These are phyloP conservation scores for Dichotomocladium elegans DNA, from an alignment of 371 early-diverging fungal genomes.

Conservation along the genomic window DNA sequence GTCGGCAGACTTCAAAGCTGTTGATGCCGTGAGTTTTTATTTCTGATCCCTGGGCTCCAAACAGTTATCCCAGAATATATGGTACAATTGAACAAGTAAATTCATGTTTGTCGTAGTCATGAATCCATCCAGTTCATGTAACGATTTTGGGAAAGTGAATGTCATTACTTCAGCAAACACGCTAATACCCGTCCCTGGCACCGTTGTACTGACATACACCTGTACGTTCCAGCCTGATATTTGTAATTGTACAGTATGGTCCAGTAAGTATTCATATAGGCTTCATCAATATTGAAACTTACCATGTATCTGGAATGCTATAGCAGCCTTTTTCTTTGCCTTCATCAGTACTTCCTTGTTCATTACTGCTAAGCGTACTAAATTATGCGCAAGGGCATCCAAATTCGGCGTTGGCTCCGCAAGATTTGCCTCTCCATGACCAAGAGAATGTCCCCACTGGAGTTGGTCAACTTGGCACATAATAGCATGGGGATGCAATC, in stretches of 20 bases:
- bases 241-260: slow-evolving; percentile 6
- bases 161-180: slow-evolving; percentile 4
- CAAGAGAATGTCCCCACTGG: slow-evolving; percentile 13
- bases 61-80: slow-evolving; percentile 10
- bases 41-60: too few relatives aligned
- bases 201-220: slow-evolving; percentile 10
- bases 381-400: slow-evolving; percentile 9
- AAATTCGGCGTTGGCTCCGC: slow-evolving; percentile 14
- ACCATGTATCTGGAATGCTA: slow-evolving; percentile 20
- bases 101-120: slow-evolving; percentile 9
- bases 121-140: slow-evolving; percentile 11
- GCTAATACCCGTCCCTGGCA: slow-evolving; percentile 9
- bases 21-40: too few relatives aligned
- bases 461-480: slow-evolving; percentile 18
- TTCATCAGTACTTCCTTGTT: slow-evolving; percentile 2
- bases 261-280: slow-evolving; percentile 1
- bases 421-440: slow-evolving; percentile 16
- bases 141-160: slow-evolving; percentile 10
- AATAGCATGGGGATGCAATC: slow-evolving; percentile 16
- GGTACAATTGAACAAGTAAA: slow-evolving; percentile 10
- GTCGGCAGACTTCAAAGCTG: too few relatives aligned
- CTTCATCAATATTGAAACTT: slow-evolving; percentile 1
- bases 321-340: background rate
- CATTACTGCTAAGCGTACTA: slow-evolving; percentile 10
- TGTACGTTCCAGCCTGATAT: slow-evolving; percentile 9